Percentiles rank a stretch among this genome's conserved stretches.
These are phyloP conservation scores for Rhodotorula glutinis DNA, from an alignment of 1,284 basidiomycete species.

Conservation along the genomic window DNA sequence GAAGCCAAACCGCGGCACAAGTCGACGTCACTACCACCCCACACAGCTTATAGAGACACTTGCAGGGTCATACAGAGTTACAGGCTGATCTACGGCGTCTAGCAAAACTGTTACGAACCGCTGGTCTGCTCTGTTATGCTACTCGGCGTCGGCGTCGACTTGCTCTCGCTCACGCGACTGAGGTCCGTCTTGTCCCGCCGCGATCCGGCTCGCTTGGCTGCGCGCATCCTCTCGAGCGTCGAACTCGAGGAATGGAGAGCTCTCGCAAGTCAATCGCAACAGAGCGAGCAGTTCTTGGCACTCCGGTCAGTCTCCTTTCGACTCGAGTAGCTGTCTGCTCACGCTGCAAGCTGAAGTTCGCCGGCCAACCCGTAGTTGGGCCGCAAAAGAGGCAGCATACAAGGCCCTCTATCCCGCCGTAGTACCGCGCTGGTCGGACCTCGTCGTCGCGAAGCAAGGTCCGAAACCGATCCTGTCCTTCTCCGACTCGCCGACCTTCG, in stretches of 20 bases:
- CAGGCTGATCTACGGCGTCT: no score
- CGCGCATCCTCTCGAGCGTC: slow-evolving; percentile 28
- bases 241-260: slow-evolving; percentile 17
- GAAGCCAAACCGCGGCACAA: no score
- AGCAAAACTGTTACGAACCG: no score
- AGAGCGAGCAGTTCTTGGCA: slow-evolving; percentile 27
- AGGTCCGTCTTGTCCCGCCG: slow-evolving; percentile 23
- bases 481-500: not conserved
- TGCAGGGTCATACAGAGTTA: no score
- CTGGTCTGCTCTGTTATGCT: no score
- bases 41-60: no score
- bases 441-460: slow-evolving; percentile 27
- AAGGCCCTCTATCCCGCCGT: slow-evolving; percentile 43
- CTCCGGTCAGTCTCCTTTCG: slow-evolving; percentile 30
- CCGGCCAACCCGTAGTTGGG: slow-evolving; percentile 38
- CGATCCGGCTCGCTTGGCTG: slow-evolving; percentile 30
- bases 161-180: slow-evolving; percentile 39
- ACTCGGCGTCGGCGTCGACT: slow-evolving; percentile 42
- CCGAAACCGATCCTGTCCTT: slow-evolving; percentile 22
- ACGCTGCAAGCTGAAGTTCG: no score
- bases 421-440: slow-evolving; percentile 39
- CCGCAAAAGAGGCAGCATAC: slow-evolving; percentile 47
- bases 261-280: accelerated
- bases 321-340: no score
- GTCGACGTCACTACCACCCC: no score